Evolutionary conservation across 805 yeast species (phyloP).

Genomic region (Candida khao-thaluensis): DNA sequence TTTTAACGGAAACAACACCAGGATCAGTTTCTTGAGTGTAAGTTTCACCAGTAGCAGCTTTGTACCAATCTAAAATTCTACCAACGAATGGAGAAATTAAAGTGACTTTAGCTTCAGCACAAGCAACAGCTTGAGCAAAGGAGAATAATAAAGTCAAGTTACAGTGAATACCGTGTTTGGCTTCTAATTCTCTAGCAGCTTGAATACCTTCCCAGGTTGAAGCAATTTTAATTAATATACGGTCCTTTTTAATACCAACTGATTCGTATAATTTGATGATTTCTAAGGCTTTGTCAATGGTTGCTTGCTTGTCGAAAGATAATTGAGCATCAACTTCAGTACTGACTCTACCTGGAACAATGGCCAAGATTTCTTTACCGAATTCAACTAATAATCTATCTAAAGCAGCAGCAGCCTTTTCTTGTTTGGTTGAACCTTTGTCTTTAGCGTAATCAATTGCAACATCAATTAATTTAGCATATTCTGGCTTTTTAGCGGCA

Average conservation of each 20-base stretch:
- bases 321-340: constrained; percentile 99
- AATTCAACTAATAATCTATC: constrained; percentile 94
- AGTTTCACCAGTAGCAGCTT: constrained; percentile 86
- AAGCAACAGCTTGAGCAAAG: constrained; percentile 96
- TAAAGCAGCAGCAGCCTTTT: constrained; percentile 77
- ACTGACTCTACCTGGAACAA: constrained; percentile 98
- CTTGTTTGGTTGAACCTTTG: constrained; percentile 55
- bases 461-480: constrained; percentile 83
- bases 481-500: constrained; percentile 87
- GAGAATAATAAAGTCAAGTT: constrained; percentile 95
- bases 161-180: constrained; percentile 86
- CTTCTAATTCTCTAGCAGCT: constrained; percentile 94
- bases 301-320: constrained; percentile 92
- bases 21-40: constrained; percentile 85
- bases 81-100: constrained; percentile 99
- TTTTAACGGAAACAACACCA: constrained; percentile 89
- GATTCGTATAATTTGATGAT: constrained; percentile 84
- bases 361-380: constrained; percentile 87
- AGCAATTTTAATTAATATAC: constrained; percentile 93
- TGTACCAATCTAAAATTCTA: constrained; percentile 98
- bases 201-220: constrained; percentile 99
- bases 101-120: constrained; percentile 96
- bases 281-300: constrained; percentile 89
- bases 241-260: constrained; percentile 82
- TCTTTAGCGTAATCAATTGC: constrained; percentile 81